These are phyloP conservation scores for Populus hybrid DNA, from an alignment of 441 rosid genomes.

Conservation along the genomic window DNA sequence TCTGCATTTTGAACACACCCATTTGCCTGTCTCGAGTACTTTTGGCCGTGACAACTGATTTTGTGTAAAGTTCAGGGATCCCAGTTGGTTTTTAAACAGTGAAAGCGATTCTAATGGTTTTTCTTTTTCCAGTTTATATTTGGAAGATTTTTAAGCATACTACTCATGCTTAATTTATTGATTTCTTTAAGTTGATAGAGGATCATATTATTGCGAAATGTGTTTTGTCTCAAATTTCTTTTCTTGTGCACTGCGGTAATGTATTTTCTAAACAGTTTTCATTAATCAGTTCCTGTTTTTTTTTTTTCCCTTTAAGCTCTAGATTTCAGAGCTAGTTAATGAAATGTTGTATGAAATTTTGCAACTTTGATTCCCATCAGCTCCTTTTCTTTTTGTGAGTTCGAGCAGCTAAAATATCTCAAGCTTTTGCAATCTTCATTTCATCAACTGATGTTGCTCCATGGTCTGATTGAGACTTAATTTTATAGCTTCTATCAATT, in stretches of 20 bases:
- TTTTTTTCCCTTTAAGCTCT: slow-evolving; percentile 2
- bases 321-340: slow-evolving; percentile 23
- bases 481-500: slow-evolving; percentile 12
- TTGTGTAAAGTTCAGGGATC: neutral
- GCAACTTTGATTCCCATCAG: slow-evolving; percentile 22
- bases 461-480: slow-evolving; percentile 11
- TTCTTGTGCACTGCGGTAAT: neutral
- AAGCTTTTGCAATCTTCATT: slow-evolving; percentile 6
- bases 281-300: slow-evolving; percentile 3
- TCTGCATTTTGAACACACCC: slow-evolving; percentile 1
- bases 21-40: slow-evolving; percentile 5
- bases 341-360: slow-evolving; percentile 18
- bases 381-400: slow-evolving; percentile 1
- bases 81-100: neutral
- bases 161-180: neutral
- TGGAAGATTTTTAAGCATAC: neutral
- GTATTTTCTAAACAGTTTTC: neutral
- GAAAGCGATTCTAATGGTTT: slow-evolving; percentile 3
- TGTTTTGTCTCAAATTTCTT: neutral
- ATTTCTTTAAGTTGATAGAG: neutral
- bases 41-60: neutral
- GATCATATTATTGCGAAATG: neutral
- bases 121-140: neutral
- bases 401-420: slow-evolving; percentile 6
- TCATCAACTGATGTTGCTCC: neutral